Base-by-base conservation (phyloP, 2,329 filamentous ascomycete species). In the Monosporascus cannonballus region DNA sequence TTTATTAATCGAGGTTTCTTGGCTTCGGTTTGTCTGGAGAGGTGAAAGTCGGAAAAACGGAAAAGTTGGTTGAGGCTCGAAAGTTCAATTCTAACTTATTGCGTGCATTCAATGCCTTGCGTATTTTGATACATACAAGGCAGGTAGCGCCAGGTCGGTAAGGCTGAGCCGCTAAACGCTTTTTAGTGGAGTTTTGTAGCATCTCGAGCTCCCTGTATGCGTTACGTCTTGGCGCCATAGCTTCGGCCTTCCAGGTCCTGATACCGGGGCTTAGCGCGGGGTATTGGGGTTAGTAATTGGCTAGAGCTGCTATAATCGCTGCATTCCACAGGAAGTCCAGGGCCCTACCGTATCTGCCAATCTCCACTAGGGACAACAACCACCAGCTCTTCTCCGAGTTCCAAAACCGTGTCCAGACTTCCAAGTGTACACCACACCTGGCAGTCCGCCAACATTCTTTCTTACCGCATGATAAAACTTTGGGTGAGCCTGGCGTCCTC, bases 381-480 rank as follows among this genome's bases (percentile, higher is more conserved):
- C 24, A 24, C 24, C 24, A 3, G 14, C 30, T 9, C 51, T 58
- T 52, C 53, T 53, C 53, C 54, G 56, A 61, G 57, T 58, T 46
- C 49, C 57, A 56, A 60, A 61, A 63, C 60, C 49, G 61, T 65
- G 62, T 65, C 63, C 62, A 65, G 51, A 60, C 57, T 47, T 51
- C 24, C 6, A 24, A 24, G 24, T 24, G 4, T 24, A 24, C 24
- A 24, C 30, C 30, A 5, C 30, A 14, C 30, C 9, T 34, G 30
- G 30, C 30, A 14, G 30, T 14, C 37, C 39, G 25, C 14, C 48
- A 42, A 9, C 18, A 45, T 18, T 49, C 38, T 46, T 20, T 44
- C 20, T 24, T 17, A 24, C 18, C 20, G 41, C 18, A 41, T 20
- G 14, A 22, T 38, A 1, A 34, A 34, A 34, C 30, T 34, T 34